phyloP scores from a whole-genome alignment of 805 yeast genomes.

The Ogataea chonburiensis region DNA sequence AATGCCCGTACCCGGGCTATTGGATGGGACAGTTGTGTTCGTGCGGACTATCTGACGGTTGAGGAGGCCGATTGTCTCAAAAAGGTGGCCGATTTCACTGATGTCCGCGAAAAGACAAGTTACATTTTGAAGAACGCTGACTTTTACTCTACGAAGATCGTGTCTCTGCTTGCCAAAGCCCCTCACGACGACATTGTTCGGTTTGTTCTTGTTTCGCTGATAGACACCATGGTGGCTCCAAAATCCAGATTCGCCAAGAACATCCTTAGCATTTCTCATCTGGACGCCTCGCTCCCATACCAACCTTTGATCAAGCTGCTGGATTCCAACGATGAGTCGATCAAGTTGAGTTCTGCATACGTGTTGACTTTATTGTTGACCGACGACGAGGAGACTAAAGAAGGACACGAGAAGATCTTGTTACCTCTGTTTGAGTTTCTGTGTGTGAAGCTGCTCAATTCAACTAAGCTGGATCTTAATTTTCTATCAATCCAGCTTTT shows the following conservation, averaged over 20 bases:
- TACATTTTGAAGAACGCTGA: constrained; percentile 46
- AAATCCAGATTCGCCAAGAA: constrained; percentile 24
- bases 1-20: constrained; percentile 76
- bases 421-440: constrained; percentile 40
- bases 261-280: constrained; percentile 40
- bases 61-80: constrained; percentile 57
- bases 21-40: constrained; percentile 89
- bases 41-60: constrained; percentile 64
- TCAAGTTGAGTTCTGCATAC: constrained; percentile 54
- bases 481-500: constrained; percentile 65
- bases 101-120: constrained; percentile 40
- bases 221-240: constrained; percentile 49
- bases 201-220: constrained; percentile 58
- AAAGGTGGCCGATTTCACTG: constrained; percentile 34
- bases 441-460: constrained; percentile 25
- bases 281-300: constrained; percentile 50
- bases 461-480: constrained; percentile 50
- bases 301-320: constrained; percentile 52
- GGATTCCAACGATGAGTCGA: constrained; percentile 53
- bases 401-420: constrained; percentile 37
- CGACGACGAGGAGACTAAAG: constrained; percentile 17
- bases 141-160: constrained; percentile 52
- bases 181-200: constrained; percentile 64
- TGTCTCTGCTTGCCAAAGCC: constrained; percentile 52
- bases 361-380: constrained; percentile 51